phyloP scores from a whole-genome alignment of 2,329 filamentous ascomycete species.

The Sporothrix phasma region DNA sequence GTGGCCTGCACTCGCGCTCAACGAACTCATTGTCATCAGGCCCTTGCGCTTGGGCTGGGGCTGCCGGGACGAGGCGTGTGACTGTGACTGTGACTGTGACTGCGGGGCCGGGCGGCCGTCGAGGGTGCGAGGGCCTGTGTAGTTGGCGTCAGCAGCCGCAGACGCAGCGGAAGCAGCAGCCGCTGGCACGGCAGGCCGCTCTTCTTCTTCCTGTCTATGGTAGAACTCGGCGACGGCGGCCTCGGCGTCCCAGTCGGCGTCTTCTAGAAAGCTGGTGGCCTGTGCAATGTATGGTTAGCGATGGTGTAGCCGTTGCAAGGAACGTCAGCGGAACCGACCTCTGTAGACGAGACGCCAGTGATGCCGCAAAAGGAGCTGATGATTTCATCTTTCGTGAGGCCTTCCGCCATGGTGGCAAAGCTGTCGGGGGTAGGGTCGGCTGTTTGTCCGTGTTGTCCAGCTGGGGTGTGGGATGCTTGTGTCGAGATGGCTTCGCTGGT shows the following conservation, averaged over 20 bases:
- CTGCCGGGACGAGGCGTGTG: conserved; percentile 23
- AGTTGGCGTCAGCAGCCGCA: conserved; percentile 32
- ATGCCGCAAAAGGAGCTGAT: conserved; percentile 17
- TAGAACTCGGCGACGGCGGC: conserved; percentile 54
- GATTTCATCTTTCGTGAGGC: conserved; percentile 15
- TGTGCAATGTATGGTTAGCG: too few species aligned
- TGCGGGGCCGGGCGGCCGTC: conserved; percentile 50
- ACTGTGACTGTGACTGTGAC: conserved; percentile 23
- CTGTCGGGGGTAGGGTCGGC: not conserved
- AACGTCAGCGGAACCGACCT: not conserved
- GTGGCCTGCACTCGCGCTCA: conserved; percentile 49
- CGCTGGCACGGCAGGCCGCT: conserved; percentile 29
- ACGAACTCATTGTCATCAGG: conserved; percentile 50
- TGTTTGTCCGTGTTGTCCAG: not conserved
- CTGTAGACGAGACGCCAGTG: conserved; percentile 15
- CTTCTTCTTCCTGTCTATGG: conserved; percentile 43
- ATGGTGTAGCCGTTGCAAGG: too few species aligned
- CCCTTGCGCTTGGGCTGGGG: conserved; percentile 46
- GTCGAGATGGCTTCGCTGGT: not conserved
- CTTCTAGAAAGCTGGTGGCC: conserved; percentile 55
- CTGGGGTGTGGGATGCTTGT: not conserved
- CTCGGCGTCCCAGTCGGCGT: conserved; percentile 56
- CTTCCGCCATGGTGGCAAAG: conserved; percentile 11
- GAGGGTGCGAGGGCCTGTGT: conserved; percentile 52
- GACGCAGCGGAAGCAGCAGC: conserved; percentile 35